Conservation (phyloP, 202 grass and related monocot species). For the Sporobolus alterniflorus region DNA sequence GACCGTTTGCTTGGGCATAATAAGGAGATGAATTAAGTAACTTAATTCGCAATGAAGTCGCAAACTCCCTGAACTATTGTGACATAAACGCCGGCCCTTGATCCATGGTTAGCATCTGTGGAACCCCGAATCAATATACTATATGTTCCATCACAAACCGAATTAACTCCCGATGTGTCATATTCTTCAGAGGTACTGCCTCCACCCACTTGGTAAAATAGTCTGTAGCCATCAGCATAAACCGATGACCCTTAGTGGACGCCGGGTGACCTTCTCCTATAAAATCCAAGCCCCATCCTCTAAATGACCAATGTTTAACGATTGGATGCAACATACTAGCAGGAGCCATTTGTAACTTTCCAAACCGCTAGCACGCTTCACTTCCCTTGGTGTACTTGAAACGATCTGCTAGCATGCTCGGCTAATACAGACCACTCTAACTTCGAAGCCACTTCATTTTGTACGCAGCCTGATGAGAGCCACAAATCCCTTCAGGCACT, state of each 20-base stretch:
- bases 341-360: background rate
- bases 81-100: background rate
- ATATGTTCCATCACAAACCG: background rate
- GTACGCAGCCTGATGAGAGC: too few relatives aligned
- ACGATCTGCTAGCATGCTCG: too few relatives aligned
- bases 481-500: too few relatives aligned
- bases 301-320: background rate
- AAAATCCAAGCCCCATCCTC: background rate
- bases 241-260: background rate
- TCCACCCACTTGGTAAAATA: background rate
- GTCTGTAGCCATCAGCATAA: background rate
- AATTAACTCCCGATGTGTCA: background rate
- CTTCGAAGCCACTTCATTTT: background rate
- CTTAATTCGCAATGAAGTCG: background rate
- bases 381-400: too few relatives aligned
- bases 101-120: constrained; percentile 2
- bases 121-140: background rate
- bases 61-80: too few relatives aligned
- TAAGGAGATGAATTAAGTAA: constrained; percentile 4
- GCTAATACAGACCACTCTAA: too few relatives aligned
- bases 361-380: background rate
- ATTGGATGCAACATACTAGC: background rate
- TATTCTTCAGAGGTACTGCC: background rate
- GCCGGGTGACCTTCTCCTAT: background rate
- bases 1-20: constrained; percentile 4